Evolutionary conservation across 2,329 filamentous ascomycete genomes (phyloP).

Genomic region (Geosmithia putterillii): DNA sequence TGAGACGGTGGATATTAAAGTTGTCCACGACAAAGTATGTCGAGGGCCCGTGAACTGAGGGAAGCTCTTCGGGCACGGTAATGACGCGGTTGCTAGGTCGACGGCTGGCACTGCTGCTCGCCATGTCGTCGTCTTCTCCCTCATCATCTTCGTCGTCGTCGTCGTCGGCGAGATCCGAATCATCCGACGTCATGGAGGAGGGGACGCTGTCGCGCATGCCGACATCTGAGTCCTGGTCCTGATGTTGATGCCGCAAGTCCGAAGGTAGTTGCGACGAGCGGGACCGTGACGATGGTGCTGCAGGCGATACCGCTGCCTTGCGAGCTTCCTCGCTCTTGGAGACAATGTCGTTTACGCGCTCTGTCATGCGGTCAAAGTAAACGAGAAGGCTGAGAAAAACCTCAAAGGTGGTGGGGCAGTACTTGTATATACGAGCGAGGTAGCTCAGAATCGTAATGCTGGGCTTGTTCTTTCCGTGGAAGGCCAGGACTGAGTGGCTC

Average conservation of each 20-base stretch:
- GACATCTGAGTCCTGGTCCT: slow-evolving; percentile 9
- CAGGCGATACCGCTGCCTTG: slow-evolving; percentile 15
- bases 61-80: slow-evolving; percentile 11
- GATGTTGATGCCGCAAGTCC: slow-evolving; percentile 11
- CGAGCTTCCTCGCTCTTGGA: slow-evolving; percentile 50
- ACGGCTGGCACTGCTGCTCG: slow-evolving; percentile 2
- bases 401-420: slow-evolving; percentile 96
- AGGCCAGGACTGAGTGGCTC: slow-evolving; percentile 67
- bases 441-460: slow-evolving; percentile 97
- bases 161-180: slow-evolving; percentile 35
- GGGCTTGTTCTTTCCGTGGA: slow-evolving; percentile 95
- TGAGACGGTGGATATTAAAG: slow-evolving; percentile 94
- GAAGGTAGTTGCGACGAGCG: slow-evolving; percentile 6
- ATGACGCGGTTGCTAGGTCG: slow-evolving; percentile 10
- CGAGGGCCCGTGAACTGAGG: slow-evolving; percentile 17
- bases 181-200: slow-evolving; percentile 20
- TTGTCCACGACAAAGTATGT: slow-evolving; percentile 89
- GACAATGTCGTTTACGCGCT: slow-evolving; percentile 76
- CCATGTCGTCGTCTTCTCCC: slow-evolving; percentile 28
- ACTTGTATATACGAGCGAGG: slow-evolving; percentile 91
- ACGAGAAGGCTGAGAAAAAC: slow-evolving; percentile 91
- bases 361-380: slow-evolving; percentile 98
- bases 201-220: slow-evolving; percentile 12
- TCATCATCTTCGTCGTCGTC: slow-evolving; percentile 15
- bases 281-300: neutral